These are phyloP conservation scores for Alternaria incomplexa DNA, from an alignment of 2,329 filamentous ascomycete species.

Conservation along the genomic window DNA sequence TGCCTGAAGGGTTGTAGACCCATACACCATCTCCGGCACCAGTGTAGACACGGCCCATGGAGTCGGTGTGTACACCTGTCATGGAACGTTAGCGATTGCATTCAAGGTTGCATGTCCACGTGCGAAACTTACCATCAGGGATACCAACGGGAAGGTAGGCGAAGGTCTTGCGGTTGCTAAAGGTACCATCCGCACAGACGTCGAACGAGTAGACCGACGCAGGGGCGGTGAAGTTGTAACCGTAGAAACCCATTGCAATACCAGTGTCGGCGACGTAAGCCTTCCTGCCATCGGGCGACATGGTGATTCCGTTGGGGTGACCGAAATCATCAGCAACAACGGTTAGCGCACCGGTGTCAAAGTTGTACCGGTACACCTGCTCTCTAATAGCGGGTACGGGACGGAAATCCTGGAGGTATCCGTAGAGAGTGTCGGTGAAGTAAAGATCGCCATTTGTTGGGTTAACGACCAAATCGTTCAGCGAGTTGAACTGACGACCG, in stretches of 20 bases:
- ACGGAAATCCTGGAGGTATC: conserved; percentile 31
- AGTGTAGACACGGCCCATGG: conserved; percentile 61
- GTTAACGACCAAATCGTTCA: conserved; percentile 50
- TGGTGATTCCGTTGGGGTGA: conserved; percentile 51
- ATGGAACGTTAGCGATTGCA: conserved; percentile 1
- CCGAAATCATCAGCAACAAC: conserved; percentile 49
- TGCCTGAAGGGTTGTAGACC: conserved; percentile 55
- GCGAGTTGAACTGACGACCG: conserved; percentile 51
- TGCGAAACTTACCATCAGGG: conserved; percentile 23
- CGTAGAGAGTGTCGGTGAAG: conserved; percentile 54
- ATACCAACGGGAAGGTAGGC: conserved; percentile 24
- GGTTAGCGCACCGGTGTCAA: conserved; percentile 45
- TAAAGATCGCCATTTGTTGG: conserved; percentile 51
- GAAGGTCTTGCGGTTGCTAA: conserved; percentile 29
- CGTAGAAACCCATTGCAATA: conserved; percentile 27
- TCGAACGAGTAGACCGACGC: conserved; percentile 33
- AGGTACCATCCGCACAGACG: conserved; percentile 26
- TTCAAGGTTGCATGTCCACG: not conserved
- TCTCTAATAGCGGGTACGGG: conserved; percentile 32
- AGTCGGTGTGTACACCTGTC: conserved; percentile 28
- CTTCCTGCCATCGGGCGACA: conserved; percentile 49
- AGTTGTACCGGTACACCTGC: conserved; percentile 51
- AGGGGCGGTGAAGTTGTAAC: conserved; percentile 26
- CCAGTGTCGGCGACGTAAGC: conserved; percentile 54
- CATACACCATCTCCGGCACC: conserved; percentile 59